A percentile compares a stretch with the other conserved stretches of the same genome.
phyloP scores from a whole-genome alignment of 2,329 filamentous ascomycete species.

The Neopestalotiopsis clavispora region DNA sequence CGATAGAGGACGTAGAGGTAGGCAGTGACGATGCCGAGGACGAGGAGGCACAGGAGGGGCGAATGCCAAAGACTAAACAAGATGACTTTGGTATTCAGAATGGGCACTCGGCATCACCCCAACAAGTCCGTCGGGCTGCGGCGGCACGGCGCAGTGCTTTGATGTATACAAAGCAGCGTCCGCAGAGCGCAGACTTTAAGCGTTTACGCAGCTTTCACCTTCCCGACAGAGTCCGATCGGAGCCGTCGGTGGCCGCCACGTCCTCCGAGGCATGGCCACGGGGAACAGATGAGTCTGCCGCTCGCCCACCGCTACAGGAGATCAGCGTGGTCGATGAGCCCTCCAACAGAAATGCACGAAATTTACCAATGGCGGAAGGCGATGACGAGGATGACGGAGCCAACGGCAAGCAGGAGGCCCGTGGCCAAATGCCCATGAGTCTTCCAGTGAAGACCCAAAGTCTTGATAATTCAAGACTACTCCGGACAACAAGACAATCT shows the following conservation, averaged over 20 bases:
- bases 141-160: too few species aligned
- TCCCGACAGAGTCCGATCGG: background rate
- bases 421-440: too few species aligned
- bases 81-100: too few species aligned
- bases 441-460: too few species aligned
- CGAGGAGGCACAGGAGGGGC: too few species aligned
- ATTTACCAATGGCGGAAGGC: background rate
- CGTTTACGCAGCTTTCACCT: constrained; percentile 10
- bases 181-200: background rate
- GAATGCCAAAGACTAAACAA: too few species aligned
- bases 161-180: background rate
- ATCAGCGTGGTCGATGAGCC: background rate
- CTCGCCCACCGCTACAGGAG: background rate
- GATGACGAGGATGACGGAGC: background rate
- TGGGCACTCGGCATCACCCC: too few species aligned
- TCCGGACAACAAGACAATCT: background rate
- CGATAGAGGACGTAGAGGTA: background rate
- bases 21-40: too few species aligned
- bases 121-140: background rate
- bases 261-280: background rate
- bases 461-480: background rate
- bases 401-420: too few species aligned
- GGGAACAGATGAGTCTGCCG: background rate
- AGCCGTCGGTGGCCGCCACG: background rate
- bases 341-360: background rate